These are phyloP conservation scores for Mucor plumbeus DNA, from an alignment of 371 early-diverging fungal genomes.

Conservation along the genomic window DNA sequence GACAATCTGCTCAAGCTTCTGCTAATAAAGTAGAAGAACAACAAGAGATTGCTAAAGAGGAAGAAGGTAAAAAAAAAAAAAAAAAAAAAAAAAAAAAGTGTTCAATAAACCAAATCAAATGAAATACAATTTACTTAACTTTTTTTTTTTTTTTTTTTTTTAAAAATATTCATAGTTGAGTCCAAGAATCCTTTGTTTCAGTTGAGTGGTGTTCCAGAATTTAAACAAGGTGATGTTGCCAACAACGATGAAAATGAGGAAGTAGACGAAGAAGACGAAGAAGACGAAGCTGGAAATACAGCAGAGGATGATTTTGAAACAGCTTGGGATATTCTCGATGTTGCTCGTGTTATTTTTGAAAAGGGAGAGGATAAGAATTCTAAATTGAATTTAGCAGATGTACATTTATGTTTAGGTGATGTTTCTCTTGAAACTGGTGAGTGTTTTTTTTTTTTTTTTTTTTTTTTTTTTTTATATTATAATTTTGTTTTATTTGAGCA, in stretches of 20 bases:
- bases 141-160: no score
- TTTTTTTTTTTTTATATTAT: no score
- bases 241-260: conserved; percentile 52
- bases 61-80: conserved; percentile 24
- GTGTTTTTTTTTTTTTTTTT: no score
- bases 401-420: conserved; percentile 78
- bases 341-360: conserved; percentile 83
- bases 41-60: conserved; percentile 11
- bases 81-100: no score
- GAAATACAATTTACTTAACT: not conserved
- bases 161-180: conserved; percentile 21
- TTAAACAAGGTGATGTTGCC: conserved; percentile 26
- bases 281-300: conserved; percentile 43
- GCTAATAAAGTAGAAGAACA: conserved; percentile 25
- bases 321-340: conserved; percentile 88
- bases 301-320: conserved; percentile 81
- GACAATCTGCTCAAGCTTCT: conserved; percentile 48
- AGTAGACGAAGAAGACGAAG: conserved; percentile 44
- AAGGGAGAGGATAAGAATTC: conserved; percentile 65
- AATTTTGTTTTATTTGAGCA: no score
- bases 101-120: not conserved
- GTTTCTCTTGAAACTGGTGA: conserved; percentile 85
- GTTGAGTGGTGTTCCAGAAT: conserved; percentile 60
- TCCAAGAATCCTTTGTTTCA: conserved; percentile 55
- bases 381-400: conserved; percentile 72